Evolutionary conservation across 202 grass and related monocot genomes (phyloP), one percentile per base, ranked within the genome.

Genomic region (Sporobolus alterniflorus): DNA sequence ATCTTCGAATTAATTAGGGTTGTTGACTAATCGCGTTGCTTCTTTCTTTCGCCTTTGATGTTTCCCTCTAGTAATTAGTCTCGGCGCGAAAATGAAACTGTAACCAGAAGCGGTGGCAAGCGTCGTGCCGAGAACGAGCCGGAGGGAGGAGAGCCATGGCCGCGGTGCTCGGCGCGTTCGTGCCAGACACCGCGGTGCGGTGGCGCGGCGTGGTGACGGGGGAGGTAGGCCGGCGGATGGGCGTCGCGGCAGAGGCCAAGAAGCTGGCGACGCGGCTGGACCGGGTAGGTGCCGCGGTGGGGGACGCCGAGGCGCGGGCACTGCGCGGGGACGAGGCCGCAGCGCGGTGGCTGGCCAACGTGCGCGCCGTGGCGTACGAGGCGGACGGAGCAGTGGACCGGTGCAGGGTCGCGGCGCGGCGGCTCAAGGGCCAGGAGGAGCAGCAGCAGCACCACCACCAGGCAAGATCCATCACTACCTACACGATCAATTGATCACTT

Each of bases 91-190:
- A 66, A 22, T 22, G 31, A 60, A 13, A 3, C 40, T 48, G 76
- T 47, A 76, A 68, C 56, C 71, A 8, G 55, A 71, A 33, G 36
- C 25, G 25, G 20, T 15, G 6, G 11, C 5, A 4, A 7, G 24
- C 25, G 10, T 24, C 62, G 72, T 57, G 18, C 11, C 4, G 18
- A 56, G 31, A 18, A 40, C 46, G 26, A 10, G 56, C 25, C 22
- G 1, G 25, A 12, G 11, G 25, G 50, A 64, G 33, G 46, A 12
- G 56, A 43, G 42, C 42, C 8, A 43, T 11, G 82, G 83, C 92
- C 56, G 78, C 81, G 86, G 79, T 87, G 90, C 89, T 88, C 56
- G 81, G 71, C 87, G 86, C 86, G 20, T 87, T 91, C 51, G 82
- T 94, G 47, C 82, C 88, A 43, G 84, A 94, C 55, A 85, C 76